Evolutionary conservation across 2,329 filamentous ascomycete genomes (phyloP), one percentile per base, ranked within the genome.

Genomic region (Teratosphaeria pseudoeucalypti): DNA sequence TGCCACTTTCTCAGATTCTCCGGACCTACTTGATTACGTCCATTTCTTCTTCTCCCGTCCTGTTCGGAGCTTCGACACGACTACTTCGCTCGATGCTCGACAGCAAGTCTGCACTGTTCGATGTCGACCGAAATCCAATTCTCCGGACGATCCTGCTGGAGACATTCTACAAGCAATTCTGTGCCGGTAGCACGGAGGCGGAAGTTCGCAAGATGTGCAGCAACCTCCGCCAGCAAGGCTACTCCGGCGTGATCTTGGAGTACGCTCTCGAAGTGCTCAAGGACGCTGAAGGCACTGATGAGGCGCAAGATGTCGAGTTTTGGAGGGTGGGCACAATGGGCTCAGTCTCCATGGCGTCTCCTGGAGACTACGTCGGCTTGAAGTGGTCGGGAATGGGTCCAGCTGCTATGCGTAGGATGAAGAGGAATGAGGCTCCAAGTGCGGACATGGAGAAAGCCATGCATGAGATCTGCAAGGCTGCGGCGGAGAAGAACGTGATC

Each of bases 101-200:
- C 71, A 85, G 88, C 29, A 82, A 82, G 56, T 85, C 78, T 60
- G 76, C 82, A 1, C 58, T 91, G 0, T 79, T 94, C 60, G 86
- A 87, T 72, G 85, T 90, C 4, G 90, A 95, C 70, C 79, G 76
- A 57, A 96, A 95, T 70, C 84, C 84, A 0, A 54, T 92, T 1
- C 79, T 95, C 16, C 82, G 85, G 52, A 82, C 78, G 61, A 70
- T 91, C 52, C 78, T 96, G 56, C 90, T 91, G 72, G 83, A 85
- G 70, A 95, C 90, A 0, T 91, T 96, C 68, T 96, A 96, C 72
- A 85, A 85, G 27, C 92, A 96, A 68, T 96, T 95, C 74, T 96
- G 92, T 73, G 90, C 89, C 0, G 92, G 92, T 32, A 88, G 91
- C 74, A 87, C 83, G 55, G 78, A 81, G 0, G 67, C 72, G 1